phyloP scores from a whole-genome alignment of 345 rosid species.

The Carallia pectinifolia region DNA sequence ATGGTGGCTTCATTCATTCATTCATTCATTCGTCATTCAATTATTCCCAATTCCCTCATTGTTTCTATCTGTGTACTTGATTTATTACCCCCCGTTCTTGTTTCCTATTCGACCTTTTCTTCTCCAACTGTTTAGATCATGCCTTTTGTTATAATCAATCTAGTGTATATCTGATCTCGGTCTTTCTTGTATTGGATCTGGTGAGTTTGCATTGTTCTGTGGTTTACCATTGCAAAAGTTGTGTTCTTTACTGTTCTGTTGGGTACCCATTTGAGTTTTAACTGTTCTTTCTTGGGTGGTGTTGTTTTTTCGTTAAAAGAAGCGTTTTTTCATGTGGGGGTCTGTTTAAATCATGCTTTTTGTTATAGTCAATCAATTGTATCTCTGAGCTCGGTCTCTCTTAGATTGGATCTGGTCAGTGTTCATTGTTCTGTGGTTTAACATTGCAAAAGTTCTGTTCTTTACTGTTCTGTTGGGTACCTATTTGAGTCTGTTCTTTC shows the following conservation, averaged over 20 bases:
- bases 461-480: neutral
- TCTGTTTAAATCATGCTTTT: neutral
- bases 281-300: neutral
- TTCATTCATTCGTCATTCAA: neutral
- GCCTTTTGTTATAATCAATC: neutral
- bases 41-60: neutral
- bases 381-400: neutral
- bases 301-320: neutral
- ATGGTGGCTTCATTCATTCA: slow-evolving; percentile 1
- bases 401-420: slow-evolving; percentile 14
- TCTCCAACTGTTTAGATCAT: neutral
- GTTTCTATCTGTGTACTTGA: neutral
- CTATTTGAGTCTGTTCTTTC: slow-evolving; percentile 3
- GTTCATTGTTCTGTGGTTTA: neutral
- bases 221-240: neutral
- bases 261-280: slow-evolving; percentile 10
- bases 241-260: neutral
- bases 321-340: too few relatives aligned
- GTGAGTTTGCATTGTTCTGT: slow-evolving; percentile 1
- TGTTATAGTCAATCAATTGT: neutral
- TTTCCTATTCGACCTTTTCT: neutral
- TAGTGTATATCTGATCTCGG: neutral
- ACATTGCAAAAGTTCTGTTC: neutral
- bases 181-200: slow-evolving; percentile 8
- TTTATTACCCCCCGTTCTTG: neutral